phyloP scores from a whole-genome alignment of 768 basidiomycete genomes.

The Panaeolus papilionaceus region DNA sequence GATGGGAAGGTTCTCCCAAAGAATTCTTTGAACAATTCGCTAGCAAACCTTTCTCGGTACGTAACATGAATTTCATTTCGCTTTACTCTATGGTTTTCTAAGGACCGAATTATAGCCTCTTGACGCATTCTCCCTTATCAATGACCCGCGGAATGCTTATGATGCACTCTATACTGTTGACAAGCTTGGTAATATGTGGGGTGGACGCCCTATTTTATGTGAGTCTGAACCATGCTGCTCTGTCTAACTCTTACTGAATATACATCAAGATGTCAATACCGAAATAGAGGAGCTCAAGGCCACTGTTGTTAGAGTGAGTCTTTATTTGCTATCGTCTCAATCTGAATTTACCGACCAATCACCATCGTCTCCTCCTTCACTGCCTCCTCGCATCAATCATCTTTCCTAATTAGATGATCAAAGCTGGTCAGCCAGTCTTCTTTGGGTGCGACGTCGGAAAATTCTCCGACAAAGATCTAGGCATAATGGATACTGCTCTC shows the following conservation, averaged over 20 bases:
- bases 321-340: background rate
- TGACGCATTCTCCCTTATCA: conserved; percentile 91
- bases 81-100: conserved; percentile 8
- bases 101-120: conserved; percentile 47
- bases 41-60: conserved; percentile 59
- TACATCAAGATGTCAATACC: conserved; percentile 82
- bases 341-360: background rate
- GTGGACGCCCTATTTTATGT: conserved; percentile 86
- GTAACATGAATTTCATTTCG: conserved; percentile 26
- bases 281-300: conserved; percentile 82
- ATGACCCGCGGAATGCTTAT: conserved; percentile 91
- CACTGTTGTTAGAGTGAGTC: conserved; percentile 70
- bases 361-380: background rate
- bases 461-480: conserved; percentile 69
- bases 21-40: conserved; percentile 80
- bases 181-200: conserved; percentile 92
- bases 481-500: conserved; percentile 87
- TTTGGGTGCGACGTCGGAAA: conserved; percentile 98
- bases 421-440: conserved; percentile 89
- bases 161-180: conserved; percentile 89
- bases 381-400: conserved; percentile 1
- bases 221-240: conserved; percentile 34
- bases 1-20: conserved; percentile 81
- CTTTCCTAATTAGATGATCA: conserved; percentile 60
- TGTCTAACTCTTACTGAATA: conserved; percentile 2